Evolutionary conservation across 495 filamentous ascomycete genomes (phyloP).

Genomic region (Neurospora pannonica): DNA sequence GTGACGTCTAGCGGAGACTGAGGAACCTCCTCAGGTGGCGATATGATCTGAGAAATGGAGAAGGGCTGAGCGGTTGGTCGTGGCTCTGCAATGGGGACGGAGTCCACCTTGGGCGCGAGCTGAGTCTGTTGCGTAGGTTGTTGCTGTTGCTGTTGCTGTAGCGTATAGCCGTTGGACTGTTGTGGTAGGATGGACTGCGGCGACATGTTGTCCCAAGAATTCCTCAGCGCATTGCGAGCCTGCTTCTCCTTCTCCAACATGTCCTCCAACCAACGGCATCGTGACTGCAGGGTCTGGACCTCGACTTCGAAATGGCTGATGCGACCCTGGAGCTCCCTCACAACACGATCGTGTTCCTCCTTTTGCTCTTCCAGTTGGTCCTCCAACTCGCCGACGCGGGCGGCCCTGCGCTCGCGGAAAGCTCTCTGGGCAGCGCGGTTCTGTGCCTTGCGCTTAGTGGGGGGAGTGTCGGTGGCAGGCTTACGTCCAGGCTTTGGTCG

Average conservation of each 20-base stretch:
- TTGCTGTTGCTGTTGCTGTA: slow-evolving; percentile 14
- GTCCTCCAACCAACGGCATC: slow-evolving; percentile 33
- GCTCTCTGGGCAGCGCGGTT: slow-evolving; percentile 88
- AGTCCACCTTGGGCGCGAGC: not conserved
- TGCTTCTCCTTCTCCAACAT: slow-evolving; percentile 34
- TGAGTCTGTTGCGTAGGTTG: not conserved
- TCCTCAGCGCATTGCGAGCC: slow-evolving; percentile 13
- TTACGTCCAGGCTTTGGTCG: slow-evolving; percentile 90
- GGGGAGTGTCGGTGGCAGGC: slow-evolving; percentile 82
- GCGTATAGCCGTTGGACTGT: not conserved
- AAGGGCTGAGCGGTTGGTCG: slow-evolving; percentile 25
- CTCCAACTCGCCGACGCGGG: slow-evolving; percentile 76
- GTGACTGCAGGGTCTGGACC: slow-evolving; percentile 30
- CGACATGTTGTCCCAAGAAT: slow-evolving; percentile 12
- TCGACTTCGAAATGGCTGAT: slow-evolving; percentile 37
- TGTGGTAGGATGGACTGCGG: not conserved
- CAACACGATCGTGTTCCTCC: slow-evolving; percentile 35
- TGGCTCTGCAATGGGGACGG: slow-evolving; percentile 14
- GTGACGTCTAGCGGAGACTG: slow-evolving; percentile 19
- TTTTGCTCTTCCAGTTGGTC: slow-evolving; percentile 64
- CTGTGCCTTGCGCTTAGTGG: slow-evolving; percentile 86
- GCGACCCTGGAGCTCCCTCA: slow-evolving; percentile 37
- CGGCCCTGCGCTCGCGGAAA: slow-evolving; percentile 79
- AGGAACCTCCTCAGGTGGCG: slow-evolving; percentile 28
- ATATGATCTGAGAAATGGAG: slow-evolving; percentile 40